These are phyloP conservation scores for Moelleriella libera DNA, from an alignment of 2,329 filamentous ascomycete genomes.

Conservation along the genomic window DNA sequence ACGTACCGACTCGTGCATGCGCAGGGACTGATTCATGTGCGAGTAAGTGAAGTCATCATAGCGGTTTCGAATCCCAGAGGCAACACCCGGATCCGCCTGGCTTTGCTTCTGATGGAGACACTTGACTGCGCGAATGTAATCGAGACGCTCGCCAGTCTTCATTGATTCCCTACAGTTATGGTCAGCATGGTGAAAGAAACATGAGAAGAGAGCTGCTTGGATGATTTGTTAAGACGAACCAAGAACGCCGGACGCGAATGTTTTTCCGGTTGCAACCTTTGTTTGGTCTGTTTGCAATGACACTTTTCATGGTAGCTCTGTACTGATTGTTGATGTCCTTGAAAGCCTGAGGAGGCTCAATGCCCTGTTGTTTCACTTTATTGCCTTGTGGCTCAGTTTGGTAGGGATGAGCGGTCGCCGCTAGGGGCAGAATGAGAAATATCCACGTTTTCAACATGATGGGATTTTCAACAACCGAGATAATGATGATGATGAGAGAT, in stretches of 20 bases:
- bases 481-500: no score
- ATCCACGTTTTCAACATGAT: neutral
- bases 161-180: neutral
- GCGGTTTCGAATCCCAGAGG: slow-evolving; percentile 3
- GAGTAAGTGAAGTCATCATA: slow-evolving; percentile 3
- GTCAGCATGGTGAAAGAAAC: neutral
- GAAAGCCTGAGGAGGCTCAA: slow-evolving; percentile 4
- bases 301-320: neutral
- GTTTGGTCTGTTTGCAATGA: neutral
- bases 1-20: slow-evolving; percentile 1
- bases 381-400: neutral
- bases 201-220: neutral
- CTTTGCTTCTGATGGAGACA: slow-evolving; percentile 4
- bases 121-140: slow-evolving; percentile 2
- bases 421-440: neutral
- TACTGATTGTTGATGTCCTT: slow-evolving; percentile 4
- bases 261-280: neutral
- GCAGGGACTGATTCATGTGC: neutral
- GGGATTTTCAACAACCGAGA: no score
- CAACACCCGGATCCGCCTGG: neutral
- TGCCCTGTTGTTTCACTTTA: neutral
- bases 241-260: slow-evolving; percentile 1
- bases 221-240: neutral
- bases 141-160: neutral
- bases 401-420: neutral